phyloP scores from a whole-genome alignment of 164 flowering plant species.

The Vitis labrusca region DNA sequence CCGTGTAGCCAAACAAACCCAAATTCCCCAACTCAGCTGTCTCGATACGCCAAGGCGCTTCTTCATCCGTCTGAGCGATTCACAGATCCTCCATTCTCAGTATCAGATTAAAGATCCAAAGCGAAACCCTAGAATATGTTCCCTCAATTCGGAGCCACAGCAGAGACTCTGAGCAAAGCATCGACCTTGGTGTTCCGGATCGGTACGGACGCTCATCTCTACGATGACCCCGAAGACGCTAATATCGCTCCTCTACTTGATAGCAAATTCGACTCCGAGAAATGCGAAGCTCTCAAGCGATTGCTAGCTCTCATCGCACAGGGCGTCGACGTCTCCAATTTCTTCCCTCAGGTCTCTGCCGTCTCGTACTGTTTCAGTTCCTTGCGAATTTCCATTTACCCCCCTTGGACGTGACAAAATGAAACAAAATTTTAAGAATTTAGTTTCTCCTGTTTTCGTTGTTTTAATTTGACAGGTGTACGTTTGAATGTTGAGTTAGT shows the following conservation, averaged over 20 bases:
- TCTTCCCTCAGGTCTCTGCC: conserved; percentile 85
- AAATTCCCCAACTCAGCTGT: too few relatives aligned
- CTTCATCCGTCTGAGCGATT: too few relatives aligned
- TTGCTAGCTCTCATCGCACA: conserved; percentile 97
- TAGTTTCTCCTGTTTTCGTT: neutral
- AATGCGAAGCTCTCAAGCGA: conserved; percentile 92
- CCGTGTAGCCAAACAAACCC: too few relatives aligned
- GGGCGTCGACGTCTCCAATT: conserved; percentile 92
- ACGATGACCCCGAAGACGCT: conserved; percentile 99
- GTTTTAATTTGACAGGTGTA: too few relatives aligned
- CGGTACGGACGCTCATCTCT: conserved; percentile 97
- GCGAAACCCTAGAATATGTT: conserved; percentile 48
- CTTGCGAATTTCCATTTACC: neutral
- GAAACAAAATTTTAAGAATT: neutral
- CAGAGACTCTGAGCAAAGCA: conserved; percentile 89
- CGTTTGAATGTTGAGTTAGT: too few relatives aligned
- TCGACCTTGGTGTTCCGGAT: conserved; percentile 88
- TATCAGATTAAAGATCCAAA: neutral
- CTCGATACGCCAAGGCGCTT: too few relatives aligned
- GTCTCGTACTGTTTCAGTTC: neutral
- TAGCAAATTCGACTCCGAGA: conserved; percentile 93
- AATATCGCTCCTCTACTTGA: conserved; percentile 84
- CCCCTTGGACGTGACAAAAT: neutral
- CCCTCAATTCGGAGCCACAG: conserved; percentile 83
- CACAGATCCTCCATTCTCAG: too few relatives aligned